Evolutionary conservation across 2,329 filamentous ascomycete species (phyloP).

Genomic region (Rutstroemia sydowiana): DNA sequence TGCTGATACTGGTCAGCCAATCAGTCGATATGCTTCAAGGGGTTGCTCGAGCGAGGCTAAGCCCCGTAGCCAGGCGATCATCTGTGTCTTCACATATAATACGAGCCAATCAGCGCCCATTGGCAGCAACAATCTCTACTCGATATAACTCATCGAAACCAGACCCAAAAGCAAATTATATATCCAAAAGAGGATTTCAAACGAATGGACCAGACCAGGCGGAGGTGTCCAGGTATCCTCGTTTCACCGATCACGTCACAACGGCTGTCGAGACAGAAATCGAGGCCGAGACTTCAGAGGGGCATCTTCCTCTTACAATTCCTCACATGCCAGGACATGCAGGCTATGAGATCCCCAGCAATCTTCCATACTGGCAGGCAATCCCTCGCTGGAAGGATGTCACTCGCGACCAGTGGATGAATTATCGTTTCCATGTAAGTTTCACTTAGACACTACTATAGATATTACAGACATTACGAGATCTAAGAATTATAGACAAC

Average conservation of each 20-base stretch:
- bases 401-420: slow-evolving; percentile 41
- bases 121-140: background rate
- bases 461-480: background rate
- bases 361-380: slow-evolving; percentile 41
- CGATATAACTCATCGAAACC: background rate
- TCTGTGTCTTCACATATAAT: background rate
- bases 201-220: slow-evolving; percentile 10
- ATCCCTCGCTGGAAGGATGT: slow-evolving; percentile 44
- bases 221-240: background rate
- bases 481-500: background rate
- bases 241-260: background rate
- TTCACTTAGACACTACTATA: background rate
- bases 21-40: background rate
- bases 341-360: slow-evolving; percentile 12
- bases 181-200: slow-evolving; percentile 5
- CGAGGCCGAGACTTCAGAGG: background rate
- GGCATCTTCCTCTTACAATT: background rate
- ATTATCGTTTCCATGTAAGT: slow-evolving; percentile 48
- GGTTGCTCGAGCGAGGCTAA: background rate
- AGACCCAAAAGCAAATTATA: background rate
- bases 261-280: background rate
- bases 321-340: background rate
- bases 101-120: background rate
- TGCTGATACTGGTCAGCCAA: background rate
- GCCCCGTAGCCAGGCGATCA: background rate